phyloP scores from a whole-genome alignment of 768 basidiomycete genomes.

The Calocybe indica region DNA sequence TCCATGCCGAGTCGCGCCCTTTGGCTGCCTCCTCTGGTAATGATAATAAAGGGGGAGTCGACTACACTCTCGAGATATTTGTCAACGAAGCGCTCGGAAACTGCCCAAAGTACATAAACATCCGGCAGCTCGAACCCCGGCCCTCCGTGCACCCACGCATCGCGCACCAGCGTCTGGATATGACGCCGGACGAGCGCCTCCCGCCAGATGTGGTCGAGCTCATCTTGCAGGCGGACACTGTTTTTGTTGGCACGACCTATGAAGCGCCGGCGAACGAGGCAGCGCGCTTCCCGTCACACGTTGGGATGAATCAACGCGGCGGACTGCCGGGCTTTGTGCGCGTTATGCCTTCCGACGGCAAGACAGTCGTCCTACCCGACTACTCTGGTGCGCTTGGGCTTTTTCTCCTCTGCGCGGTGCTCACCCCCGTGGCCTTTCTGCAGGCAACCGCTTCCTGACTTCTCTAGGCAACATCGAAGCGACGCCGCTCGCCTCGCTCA shows the following conservation, averaged over 20 bases:
- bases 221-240: slow-evolving; percentile 44
- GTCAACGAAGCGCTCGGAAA: slow-evolving; percentile 31
- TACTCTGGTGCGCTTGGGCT: slow-evolving; percentile 40
- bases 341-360: slow-evolving; percentile 47
- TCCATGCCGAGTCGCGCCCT: background rate
- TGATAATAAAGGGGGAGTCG: too few relatives aligned
- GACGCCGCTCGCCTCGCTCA: slow-evolving; percentile 50
- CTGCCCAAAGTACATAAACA: slow-evolving; percentile 66
- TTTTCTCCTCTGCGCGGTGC: background rate
- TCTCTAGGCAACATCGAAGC: slow-evolving; percentile 58
- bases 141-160: slow-evolving; percentile 33
- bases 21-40: too few relatives aligned
- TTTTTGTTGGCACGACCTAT: slow-evolving; percentile 52
- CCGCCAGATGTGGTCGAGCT: slow-evolving; percentile 44
- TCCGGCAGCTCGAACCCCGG: slow-evolving; percentile 44
- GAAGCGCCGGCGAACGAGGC: slow-evolving; percentile 31
- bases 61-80: too few relatives aligned
- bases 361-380: slow-evolving; percentile 54
- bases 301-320: slow-evolving; percentile 61
- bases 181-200: slow-evolving; percentile 33
- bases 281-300: slow-evolving; percentile 43
- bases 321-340: slow-evolving; percentile 59
- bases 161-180: slow-evolving; percentile 21
- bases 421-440: background rate
- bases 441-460: slow-evolving; percentile 60